phyloP scores from a whole-genome alignment of 148 eudicot genomes.

The Salicornia ramosissima region DNA sequence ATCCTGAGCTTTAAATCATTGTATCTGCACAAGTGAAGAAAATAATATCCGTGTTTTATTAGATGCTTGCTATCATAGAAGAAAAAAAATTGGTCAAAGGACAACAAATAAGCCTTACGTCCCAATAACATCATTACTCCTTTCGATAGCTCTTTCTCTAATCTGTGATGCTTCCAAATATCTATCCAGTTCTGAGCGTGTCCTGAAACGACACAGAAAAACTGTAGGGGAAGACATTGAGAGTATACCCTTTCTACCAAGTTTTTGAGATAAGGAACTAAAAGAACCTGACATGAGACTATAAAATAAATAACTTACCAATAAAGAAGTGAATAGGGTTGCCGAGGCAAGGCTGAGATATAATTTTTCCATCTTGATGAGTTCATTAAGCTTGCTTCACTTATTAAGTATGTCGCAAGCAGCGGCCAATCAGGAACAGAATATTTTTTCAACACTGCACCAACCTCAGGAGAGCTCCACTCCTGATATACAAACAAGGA shows the following conservation, averaged over 20 bases:
- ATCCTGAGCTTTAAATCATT: conserved; percentile 80
- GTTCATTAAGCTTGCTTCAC: conserved; percentile 72
- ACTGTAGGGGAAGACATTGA: conserved; percentile 62
- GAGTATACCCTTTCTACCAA: conserved; percentile 40
- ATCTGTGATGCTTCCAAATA: conserved; percentile 96
- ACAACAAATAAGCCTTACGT: conserved; percentile 55
- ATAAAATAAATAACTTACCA: conserved; percentile 41
- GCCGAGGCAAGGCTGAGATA: conserved; percentile 92
- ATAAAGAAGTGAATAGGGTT: conserved; percentile 92
- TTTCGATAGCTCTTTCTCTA: conserved; percentile 85
- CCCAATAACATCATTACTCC: conserved; percentile 82
- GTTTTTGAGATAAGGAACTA: conserved; percentile 9
- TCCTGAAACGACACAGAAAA: conserved; percentile 83
- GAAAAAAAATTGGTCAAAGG: too few species aligned
- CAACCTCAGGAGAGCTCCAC: conserved; percentile 86
- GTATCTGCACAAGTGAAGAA: conserved; percentile 53
- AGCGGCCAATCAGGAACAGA: conserved; percentile 97
- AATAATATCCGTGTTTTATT: not conserved
- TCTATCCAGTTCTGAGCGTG: conserved; percentile 81
- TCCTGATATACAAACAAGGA: conserved; percentile 40
- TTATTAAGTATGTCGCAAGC: conserved; percentile 86
- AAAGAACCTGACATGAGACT: conserved; percentile 8
- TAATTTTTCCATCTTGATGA: conserved; percentile 91
- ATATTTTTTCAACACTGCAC: conserved; percentile 55
- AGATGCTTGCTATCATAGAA: not conserved